Evolutionary conservation across 2,329 filamentous ascomycete genomes (phyloP).

Genomic region (Fusarium bactridioides): DNA sequence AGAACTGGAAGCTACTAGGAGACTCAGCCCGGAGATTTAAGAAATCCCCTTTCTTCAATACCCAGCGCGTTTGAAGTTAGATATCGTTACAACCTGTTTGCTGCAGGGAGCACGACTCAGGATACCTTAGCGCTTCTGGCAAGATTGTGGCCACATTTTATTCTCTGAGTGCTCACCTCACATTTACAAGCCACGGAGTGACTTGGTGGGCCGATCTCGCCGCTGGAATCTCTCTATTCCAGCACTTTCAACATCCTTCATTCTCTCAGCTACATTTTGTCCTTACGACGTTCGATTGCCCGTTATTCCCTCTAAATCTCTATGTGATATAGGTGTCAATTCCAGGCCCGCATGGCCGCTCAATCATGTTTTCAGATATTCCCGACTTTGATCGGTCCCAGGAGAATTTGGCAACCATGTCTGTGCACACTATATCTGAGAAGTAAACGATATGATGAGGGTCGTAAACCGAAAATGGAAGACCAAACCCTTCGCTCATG

Average conservation of each 20-base stretch:
- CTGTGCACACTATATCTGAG: slow-evolving; percentile 5
- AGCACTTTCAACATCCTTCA: not conserved
- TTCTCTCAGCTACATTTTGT: not conserved
- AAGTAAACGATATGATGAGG: slow-evolving; percentile 18
- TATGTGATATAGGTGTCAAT: not conserved
- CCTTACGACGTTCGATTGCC: slow-evolving; percentile 1
- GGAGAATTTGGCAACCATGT: slow-evolving; percentile 7
- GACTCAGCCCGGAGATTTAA: not conserved
- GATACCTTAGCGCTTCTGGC: slow-evolving; percentile 12
- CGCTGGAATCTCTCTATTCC: not conserved
- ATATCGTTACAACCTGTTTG: not conserved
- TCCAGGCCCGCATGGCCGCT: not conserved
- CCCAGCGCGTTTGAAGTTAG: not conserved
- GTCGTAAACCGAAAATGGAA: not conserved
- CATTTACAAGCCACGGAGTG: slow-evolving; percentile 1
- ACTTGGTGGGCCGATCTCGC: not conserved
- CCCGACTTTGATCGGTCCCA: slow-evolving; percentile 11
- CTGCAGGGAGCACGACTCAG: slow-evolving; percentile 40
- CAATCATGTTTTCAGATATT: not conserved
- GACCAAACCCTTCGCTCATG: not conserved
- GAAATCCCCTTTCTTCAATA: not conserved
- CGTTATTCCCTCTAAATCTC: not conserved
- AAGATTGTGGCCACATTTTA: slow-evolving; percentile 23
- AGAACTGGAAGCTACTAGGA: not conserved
- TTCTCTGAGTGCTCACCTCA: slow-evolving; percentile 21